phyloP scores from a whole-genome alignment of 176 grass and related monocot species.

The Lolium rigidum region DNA sequence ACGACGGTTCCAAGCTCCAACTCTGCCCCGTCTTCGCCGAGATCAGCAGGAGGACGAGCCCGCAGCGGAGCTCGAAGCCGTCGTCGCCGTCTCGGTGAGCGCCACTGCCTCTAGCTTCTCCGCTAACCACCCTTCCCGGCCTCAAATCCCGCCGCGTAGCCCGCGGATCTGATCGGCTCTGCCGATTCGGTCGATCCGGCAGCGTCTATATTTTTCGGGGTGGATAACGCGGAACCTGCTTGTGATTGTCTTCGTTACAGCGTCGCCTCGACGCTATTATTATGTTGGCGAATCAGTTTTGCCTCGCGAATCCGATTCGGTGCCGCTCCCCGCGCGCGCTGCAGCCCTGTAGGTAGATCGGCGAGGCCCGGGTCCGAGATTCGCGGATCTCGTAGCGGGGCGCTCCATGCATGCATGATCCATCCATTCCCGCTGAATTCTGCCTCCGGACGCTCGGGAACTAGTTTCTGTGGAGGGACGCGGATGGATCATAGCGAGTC shows the following conservation, averaged over 20 bases:
- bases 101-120: neutral
- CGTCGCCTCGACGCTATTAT: slow-evolving; percentile 20
- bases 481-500: neutral
- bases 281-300: neutral
- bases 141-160: neutral
- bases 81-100: slow-evolving; percentile 39
- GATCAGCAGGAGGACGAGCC: slow-evolving; percentile 2
- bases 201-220: neutral
- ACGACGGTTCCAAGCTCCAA: slow-evolving; percentile 14
- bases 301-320: slow-evolving; percentile 34
- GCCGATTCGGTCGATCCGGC: neutral
- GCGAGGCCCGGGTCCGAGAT: neutral
- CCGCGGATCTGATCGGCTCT: slow-evolving; percentile 38
- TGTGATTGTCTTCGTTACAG: neutral
- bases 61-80: neutral
- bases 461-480: neutral
- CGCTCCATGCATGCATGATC: too few relatives aligned
- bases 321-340: neutral
- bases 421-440: neutral
- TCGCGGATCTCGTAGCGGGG: slow-evolving; percentile 16
- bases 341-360: neutral
- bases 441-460: neutral
- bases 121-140: neutral
- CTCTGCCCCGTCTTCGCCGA: slow-evolving; percentile 23
- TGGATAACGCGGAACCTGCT: neutral